Evolutionary conservation across 441 rosid species (phyloP).

Genomic region (Jatropha podagrica): DNA sequence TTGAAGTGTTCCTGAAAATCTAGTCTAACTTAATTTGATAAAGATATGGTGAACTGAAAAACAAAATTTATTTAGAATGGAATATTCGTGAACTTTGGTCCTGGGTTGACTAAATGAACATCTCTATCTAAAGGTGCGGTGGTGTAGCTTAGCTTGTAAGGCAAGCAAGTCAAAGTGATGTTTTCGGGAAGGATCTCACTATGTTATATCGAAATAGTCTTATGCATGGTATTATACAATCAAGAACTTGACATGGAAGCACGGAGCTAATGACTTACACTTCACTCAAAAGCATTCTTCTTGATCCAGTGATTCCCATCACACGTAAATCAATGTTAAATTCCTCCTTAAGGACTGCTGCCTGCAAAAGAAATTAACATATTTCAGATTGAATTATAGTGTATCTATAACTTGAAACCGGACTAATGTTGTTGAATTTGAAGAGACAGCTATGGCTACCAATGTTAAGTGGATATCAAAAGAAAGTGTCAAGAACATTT

Average conservation of each 20-base stretch:
- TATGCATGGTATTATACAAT: background rate
- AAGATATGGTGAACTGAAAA: background rate
- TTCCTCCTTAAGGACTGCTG: slow-evolving; percentile 81
- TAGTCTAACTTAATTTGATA: background rate
- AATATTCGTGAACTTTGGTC: background rate
- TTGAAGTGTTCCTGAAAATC: background rate
- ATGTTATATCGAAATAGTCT: background rate
- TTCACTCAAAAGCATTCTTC: slow-evolving; percentile 78
- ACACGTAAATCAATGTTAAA: slow-evolving; percentile 93
- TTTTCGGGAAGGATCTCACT: too few relatives aligned
- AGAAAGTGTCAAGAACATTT: background rate
- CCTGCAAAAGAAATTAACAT: slow-evolving; percentile 46
- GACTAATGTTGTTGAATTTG: background rate
- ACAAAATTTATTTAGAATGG: background rate
- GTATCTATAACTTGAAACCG: background rate
- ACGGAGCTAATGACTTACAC: slow-evolving; percentile 52
- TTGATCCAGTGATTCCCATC: slow-evolving; percentile 84
- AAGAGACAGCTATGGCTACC: background rate
- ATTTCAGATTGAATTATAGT: slow-evolving; percentile 1
- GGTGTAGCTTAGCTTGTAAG: slow-evolving; percentile 3
- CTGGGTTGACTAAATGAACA: background rate
- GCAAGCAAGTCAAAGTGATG: slow-evolving; percentile 1
- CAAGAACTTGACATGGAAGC: slow-evolving; percentile 2
- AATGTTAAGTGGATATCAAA: background rate
- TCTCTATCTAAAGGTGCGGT: background rate